Conservation (phyloP, 805 yeast genomes). For the Suhomyces canberraensis region DNA sequence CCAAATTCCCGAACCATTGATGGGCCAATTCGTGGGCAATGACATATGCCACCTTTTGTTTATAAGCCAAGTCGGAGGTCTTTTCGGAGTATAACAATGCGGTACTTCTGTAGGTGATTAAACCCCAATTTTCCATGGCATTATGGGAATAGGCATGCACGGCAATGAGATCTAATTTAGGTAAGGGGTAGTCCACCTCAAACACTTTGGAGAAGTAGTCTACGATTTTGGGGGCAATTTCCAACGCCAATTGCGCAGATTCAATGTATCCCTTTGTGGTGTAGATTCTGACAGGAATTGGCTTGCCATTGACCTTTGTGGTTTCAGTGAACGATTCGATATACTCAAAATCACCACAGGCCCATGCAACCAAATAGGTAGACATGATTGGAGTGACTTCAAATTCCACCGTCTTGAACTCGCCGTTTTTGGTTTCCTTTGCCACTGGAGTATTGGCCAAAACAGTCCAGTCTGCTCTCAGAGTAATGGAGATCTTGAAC, state of each 20-base stretch:
- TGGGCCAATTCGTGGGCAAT: constrained; percentile 86
- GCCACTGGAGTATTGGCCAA: constrained; percentile 49
- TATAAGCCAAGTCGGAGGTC: constrained; percentile 48
- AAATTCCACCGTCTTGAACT: constrained; percentile 31
- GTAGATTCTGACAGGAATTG: constrained; percentile 49
- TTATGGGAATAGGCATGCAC: constrained; percentile 78
- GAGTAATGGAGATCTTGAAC: constrained; percentile 43
- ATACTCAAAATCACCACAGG: constrained; percentile 54
- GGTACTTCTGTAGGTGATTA: constrained; percentile 63
- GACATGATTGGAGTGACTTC: constrained; percentile 53
- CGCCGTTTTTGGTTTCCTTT: constrained; percentile 16
- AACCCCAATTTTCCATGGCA: constrained; percentile 92
- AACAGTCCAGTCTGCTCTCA: constrained; percentile 33
- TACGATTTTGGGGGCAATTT: constrained; percentile 47
- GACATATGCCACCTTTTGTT: constrained; percentile 76
- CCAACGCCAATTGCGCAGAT: constrained; percentile 47
- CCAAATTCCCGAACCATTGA: constrained; percentile 89
- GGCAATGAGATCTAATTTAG: constrained; percentile 76
- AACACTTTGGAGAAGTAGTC: constrained; percentile 49
- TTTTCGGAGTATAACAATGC: constrained; percentile 44
- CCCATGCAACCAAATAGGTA: constrained; percentile 58
- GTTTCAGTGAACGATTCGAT: constrained; percentile 44
- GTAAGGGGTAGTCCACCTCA: constrained; percentile 64
- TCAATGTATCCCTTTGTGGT: constrained; percentile 48
- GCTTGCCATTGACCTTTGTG: constrained; percentile 33